Evolutionary conservation across 306 rosid genomes (phyloP).

Genomic region (Echinosophora koreensis): DNA sequence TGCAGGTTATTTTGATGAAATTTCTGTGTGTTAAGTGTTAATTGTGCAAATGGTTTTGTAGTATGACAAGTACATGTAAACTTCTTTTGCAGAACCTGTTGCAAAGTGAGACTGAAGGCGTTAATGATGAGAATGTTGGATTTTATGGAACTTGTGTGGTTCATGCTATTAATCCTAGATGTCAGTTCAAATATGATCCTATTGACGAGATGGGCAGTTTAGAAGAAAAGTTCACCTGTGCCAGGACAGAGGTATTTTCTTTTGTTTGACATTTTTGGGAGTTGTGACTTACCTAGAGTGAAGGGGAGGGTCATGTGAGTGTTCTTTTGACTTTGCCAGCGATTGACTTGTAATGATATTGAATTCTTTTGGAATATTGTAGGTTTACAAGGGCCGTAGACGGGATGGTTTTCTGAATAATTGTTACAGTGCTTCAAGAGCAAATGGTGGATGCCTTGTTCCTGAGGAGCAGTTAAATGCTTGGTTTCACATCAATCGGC

Average conservation of each 20-base stretch:
- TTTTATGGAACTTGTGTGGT: slow-evolving; percentile 70
- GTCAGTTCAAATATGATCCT: slow-evolving; percentile 44
- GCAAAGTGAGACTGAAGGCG: slow-evolving; percentile 74
- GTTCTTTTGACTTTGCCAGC: neutral
- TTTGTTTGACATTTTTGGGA: slow-evolving; percentile 1
- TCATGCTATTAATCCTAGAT: slow-evolving; percentile 59
- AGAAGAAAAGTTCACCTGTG: slow-evolving; percentile 56
- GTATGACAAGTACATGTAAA: neutral
- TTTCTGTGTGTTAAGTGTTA: slow-evolving; percentile 1
- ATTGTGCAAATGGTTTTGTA: neutral
- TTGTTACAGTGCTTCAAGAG: slow-evolving; percentile 39
- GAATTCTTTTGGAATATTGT: slow-evolving; percentile 31
- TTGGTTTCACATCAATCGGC: slow-evolving; percentile 73
- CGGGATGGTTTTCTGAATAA: slow-evolving; percentile 61
- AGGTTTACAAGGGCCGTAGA: slow-evolving; percentile 76
- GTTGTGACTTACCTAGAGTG: neutral
- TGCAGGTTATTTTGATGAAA: slow-evolving; percentile 19
- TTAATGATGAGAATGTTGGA: slow-evolving; percentile 61
- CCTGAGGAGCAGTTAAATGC: slow-evolving; percentile 81
- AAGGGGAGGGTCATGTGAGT: neutral
- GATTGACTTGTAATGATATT: slow-evolving; percentile 11
- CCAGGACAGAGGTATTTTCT: slow-evolving; percentile 67
- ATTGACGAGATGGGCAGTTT: slow-evolving; percentile 43
- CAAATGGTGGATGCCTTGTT: slow-evolving; percentile 62
- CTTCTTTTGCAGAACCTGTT: slow-evolving; percentile 62